Evolutionary conservation across 2,329 filamentous ascomycete species (phyloP).

Genomic region (Ophiostoma montium): DNA sequence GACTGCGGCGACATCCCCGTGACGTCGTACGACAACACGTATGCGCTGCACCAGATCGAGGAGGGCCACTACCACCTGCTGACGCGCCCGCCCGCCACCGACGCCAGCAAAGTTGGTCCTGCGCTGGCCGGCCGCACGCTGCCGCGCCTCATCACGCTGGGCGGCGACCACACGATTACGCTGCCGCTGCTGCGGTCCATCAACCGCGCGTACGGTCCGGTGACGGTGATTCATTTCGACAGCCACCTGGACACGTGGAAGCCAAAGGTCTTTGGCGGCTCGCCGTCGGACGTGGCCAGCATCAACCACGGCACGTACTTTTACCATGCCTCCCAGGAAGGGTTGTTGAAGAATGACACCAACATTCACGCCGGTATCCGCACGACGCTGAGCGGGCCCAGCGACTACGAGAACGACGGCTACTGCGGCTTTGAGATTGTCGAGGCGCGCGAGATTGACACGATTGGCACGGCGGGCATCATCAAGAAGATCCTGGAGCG

Average conservation of each 20-base stretch:
- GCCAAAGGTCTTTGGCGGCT: slow-evolving; percentile 76
- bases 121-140: slow-evolving; percentile 62
- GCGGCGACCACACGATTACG: slow-evolving; percentile 49
- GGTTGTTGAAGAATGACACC: slow-evolving; percentile 64
- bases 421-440: slow-evolving; percentile 77
- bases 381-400: slow-evolving; percentile 64
- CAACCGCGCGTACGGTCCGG: slow-evolving; percentile 45
- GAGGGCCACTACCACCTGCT: slow-evolving; percentile 68
- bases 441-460: slow-evolving; percentile 47
- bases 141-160: slow-evolving; percentile 66
- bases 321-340: slow-evolving; percentile 67
- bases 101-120: slow-evolving; percentile 51
- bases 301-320: slow-evolving; percentile 89
- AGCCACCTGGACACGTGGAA: slow-evolving; percentile 58
- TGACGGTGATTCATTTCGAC: slow-evolving; percentile 49
- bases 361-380: slow-evolving; percentile 83
- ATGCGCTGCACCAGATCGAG: slow-evolving; percentile 72
- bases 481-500: slow-evolving; percentile 63
- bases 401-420: slow-evolving; percentile 73
- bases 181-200: slow-evolving; percentile 44
- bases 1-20: slow-evolving; percentile 80
- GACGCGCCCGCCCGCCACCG: slow-evolving; percentile 54
- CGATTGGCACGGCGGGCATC: slow-evolving; percentile 50
- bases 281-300: slow-evolving; percentile 57
- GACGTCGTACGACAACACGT: slow-evolving; percentile 75